phyloP scores from a whole-genome alignment of 129 eudicot species.

The Flaveria brownii region DNA sequence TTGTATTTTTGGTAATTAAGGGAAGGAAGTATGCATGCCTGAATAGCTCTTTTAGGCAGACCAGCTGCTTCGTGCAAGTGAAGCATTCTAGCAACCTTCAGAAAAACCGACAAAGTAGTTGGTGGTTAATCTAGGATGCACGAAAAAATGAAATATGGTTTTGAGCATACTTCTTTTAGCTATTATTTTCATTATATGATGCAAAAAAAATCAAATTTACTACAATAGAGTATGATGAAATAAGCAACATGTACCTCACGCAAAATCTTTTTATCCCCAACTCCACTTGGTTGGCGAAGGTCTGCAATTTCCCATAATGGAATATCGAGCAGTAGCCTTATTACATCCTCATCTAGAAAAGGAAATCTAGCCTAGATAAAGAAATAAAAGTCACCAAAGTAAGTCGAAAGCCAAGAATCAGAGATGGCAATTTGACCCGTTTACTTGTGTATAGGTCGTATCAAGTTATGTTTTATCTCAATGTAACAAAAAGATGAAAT shows the following conservation, averaged over 20 bases:
- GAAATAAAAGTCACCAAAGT: conserved; percentile 21
- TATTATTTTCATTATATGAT: background rate
- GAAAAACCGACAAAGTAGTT: background rate
- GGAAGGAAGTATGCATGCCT: conserved; percentile 46
- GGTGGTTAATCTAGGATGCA: background rate
- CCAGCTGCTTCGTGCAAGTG: conserved; percentile 74
- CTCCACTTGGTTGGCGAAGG: conserved; percentile 85
- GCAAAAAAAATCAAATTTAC: background rate
- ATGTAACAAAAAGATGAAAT: no score
- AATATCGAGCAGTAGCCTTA: conserved; percentile 63
- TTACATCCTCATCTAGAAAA: conserved; percentile 91
- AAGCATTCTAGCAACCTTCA: conserved; percentile 85
- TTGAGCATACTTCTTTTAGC: background rate
- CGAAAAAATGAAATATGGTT: background rate
- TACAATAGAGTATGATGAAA: background rate
- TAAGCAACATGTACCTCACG: conserved; percentile 62
- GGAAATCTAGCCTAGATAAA: conserved; percentile 92
- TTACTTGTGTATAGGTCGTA: background rate
- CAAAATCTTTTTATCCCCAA: conserved; percentile 89
- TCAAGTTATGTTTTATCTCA: background rate
- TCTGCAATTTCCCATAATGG: conserved; percentile 96
- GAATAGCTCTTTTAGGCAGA: conserved; percentile 97
- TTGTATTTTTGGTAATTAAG: background rate
- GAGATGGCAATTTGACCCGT: background rate
- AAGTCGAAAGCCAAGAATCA: background rate